Base-by-base conservation (phyloP, 768 basidiomycete species). In the Suillus discolor region DNA sequence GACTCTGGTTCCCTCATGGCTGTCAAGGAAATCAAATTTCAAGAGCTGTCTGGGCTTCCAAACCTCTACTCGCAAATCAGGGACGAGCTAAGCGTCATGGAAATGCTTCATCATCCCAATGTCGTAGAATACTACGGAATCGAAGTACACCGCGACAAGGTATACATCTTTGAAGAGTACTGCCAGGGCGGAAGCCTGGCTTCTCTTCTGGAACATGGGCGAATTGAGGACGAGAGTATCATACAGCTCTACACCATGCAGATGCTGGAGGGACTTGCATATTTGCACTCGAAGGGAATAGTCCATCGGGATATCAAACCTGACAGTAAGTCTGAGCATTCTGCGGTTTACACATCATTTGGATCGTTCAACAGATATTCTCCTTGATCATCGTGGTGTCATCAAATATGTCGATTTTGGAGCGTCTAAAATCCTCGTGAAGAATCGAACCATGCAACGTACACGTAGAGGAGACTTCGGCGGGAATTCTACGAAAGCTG, bases 51-150 rank as follows among this genome's bases (percentile, higher is more conserved):
- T 6, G 94, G 93, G 23, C 80, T 94, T 61, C 92, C 96, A 4
- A 93, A 88, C 67, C 83, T 99, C 34, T 94, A 94, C 79, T 85
- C 92, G 62, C 93, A 96, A 74, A 97, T 99, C 78, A 91, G 89
- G 75, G 96, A 99, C 75, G 97, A 99, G 79, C 88, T 97, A 63
- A 90, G 88, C 70, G 95, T 99, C 64, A 99, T 99, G 97, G 94
- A 96, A 77, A 91, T 99, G 88, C 84, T 99, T 31, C 93, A 94
- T 67, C 97, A 99, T 78, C 94, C 94, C 28, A 99, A 99, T 72
- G 92, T 99, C 49, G 97, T 99, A 61, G 96, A 98, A 78, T 99
- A 98, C 77, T 97, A 97, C 72, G 97, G 97, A 38, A 96, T 99
- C 70, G 97, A 99, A 78, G 97, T 99, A 2, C 97, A 98, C 75